Base-by-base conservation (phyloP, 805 yeast species). In the Ogataea henricii region DNA sequence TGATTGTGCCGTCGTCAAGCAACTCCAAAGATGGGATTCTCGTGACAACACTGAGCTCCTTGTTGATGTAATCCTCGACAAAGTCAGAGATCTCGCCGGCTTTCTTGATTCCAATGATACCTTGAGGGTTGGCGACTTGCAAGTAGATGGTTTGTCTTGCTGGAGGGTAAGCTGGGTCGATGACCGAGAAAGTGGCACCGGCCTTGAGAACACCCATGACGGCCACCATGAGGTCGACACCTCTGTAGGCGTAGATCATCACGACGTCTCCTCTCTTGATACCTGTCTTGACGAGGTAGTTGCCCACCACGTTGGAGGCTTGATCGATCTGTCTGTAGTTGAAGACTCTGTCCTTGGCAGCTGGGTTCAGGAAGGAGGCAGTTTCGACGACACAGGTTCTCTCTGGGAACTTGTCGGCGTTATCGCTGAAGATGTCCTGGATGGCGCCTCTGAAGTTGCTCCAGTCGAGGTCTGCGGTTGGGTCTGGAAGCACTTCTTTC, bases 161-260 rank as follows among this genome's bases (percentile, higher is more conserved):
- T 14, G 99, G 97, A 36, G 99, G 99, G 67, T 94, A 94, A 4
- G 98, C 98, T 6, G 99, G 99, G 65, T 94, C 99, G 55, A 94
- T 95, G 18, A 94, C 99, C 8, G 97, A 91, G 67, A 94, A 94
- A 0, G 99, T 92, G 14, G 96, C 98, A 58, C 99, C 99, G 1
- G 99, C 98, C 71, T 94, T 94, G 65, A 94, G 79, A 17, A 90
- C 96, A 68, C 98, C 99, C 87, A 94, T 85, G 14, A 94, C 97
- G 5, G 98, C 95, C 36, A 95, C 89, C 81, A 94, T 89, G 53
- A 94, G 74, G 65, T 94, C 99, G 6, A 94, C 99, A 59, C 97
- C 97, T 69, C 99, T 83, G 62, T 92, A 89, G 21, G 99, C 97
- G 65, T 94, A 94, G 57, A 95, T 91, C 96, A 91, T 91, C 14